A percentile compares a stretch with the other conserved stretches of the same genome.
These are phyloP conservation scores for Ascodesmis nigricans DNA, from an alignment of 495 filamentous ascomycete genomes.

Conservation along the genomic window DNA sequence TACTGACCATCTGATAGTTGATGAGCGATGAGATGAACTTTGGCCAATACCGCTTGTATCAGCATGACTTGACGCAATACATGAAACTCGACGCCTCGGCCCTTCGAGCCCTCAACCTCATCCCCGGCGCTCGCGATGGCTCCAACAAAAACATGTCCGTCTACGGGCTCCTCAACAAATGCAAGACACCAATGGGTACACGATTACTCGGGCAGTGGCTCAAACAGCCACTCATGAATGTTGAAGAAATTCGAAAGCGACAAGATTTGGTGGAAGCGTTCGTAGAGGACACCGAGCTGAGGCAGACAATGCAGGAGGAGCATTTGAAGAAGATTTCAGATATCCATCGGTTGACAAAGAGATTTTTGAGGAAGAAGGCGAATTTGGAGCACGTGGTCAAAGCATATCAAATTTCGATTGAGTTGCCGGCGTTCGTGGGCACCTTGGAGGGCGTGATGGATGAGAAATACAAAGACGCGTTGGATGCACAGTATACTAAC, in stretches of 20 bases:
- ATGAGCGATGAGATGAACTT: constrained; percentile 83
- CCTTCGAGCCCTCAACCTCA: constrained; percentile 80
- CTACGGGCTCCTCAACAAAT: constrained; percentile 86
- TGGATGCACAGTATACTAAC: constrained; percentile 71
- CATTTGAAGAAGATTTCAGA: constrained; percentile 88
- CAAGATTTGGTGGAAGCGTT: constrained; percentile 94
- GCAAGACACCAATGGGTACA: constrained; percentile 86
- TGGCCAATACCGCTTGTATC: constrained; percentile 88
- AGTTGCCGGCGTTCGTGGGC: constrained; percentile 69
- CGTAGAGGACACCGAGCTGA: constrained; percentile 73
- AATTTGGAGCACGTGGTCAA: constrained; percentile 89
- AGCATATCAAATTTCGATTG: constrained; percentile 83
- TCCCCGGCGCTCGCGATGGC: constrained; percentile 87
- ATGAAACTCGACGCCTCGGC: constrained; percentile 98
- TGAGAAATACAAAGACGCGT: constrained; percentile 67
- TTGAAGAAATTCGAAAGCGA: constrained; percentile 67
- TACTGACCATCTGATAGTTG: constrained; percentile 1
- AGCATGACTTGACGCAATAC: constrained; percentile 89
- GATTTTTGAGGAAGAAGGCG: constrained; percentile 75
- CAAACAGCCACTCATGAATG: constrained; percentile 91
- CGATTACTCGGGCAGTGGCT: constrained; percentile 86
- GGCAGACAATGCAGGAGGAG: constrained; percentile 95
- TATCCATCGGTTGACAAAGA: constrained; percentile 78
- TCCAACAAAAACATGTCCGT: constrained; percentile 96
- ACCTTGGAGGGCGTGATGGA: constrained; percentile 90